Base-by-base conservation (phyloP, 2,329 filamentous ascomycete species). In the Aspergillus niger region DNA sequence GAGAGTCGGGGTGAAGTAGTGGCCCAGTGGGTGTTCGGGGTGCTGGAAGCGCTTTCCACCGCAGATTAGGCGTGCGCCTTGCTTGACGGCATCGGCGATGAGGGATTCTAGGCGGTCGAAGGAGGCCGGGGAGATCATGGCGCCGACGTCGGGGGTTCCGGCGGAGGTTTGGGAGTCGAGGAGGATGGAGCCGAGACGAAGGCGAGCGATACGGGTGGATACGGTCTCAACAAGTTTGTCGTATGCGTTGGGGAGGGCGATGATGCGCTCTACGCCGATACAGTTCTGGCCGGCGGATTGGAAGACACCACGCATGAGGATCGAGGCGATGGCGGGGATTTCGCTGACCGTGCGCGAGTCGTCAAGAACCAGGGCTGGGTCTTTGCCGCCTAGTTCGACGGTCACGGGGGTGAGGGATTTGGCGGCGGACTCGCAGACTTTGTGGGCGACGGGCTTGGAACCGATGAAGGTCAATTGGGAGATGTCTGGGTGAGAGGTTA, bases 281-380 rank as follows among this genome's bases (percentile, higher is more conserved):
- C 95, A 99, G 79, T 99, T 99, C 77, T 99, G 95, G 1, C 95
- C 95, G 15, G 92, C 89, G 55, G 92, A 92, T 77, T 99, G 95
- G 79, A 98, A 99, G 8, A 91, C 92, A 55, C 94, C 95, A 56
- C 95, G 88, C 79, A 99, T 89, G 63, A 98, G 85, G 64, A 96
- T 90, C 63, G 92, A 91, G 41, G 86, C 85, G 53, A 98, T 88
- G 44, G 90, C 86, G 4, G 85, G 78, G 61, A 98, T 82, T 69
- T 85, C 81, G 67, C 76, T 70, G 15, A 79, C 60, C 4, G 78
- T 92, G 84, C 60, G 78, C 73, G 51, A 76, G 77, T 95, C 92
- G 75, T 97, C 92, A 43, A 98, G 87, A 22, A 99, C 79, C 61
- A 99, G 88, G 32, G 91, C 91, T 6, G 95, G 91, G 74, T 99